Percentiles rank a stretch among this genome's conserved stretches.
phyloP scores from a whole-genome alignment of 495 filamentous ascomycete genomes.

The Penicilliopsis zonata region DNA sequence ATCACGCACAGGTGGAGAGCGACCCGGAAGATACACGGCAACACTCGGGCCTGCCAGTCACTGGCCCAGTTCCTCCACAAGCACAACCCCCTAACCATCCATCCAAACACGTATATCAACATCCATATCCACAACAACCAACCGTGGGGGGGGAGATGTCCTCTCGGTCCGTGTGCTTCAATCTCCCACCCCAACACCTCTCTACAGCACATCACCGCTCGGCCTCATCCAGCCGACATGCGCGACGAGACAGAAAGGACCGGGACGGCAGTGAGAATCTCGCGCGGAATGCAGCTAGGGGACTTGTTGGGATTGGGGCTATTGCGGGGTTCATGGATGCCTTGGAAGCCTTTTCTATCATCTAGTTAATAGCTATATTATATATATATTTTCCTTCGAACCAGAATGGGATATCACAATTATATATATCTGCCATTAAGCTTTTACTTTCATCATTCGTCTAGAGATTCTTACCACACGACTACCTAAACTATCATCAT shows the following conservation, averaged over 20 bases:
- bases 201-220: conserved; percentile 7
- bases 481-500: no score
- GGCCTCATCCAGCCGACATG: conserved; percentile 8
- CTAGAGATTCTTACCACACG: no score
- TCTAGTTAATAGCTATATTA: conserved; percentile 9
- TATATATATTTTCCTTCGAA: not conserved
- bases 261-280: conserved; percentile 13
- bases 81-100: no score
- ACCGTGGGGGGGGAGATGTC: no score
- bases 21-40: conserved; percentile 16
- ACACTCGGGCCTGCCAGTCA: no score
- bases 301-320: conserved; percentile 28
- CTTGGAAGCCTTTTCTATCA: conserved; percentile 23
- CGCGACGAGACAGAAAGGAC: conserved; percentile 13
- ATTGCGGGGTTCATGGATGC: conserved; percentile 34
- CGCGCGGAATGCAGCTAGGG: conserved; percentile 24
- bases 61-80: no score
- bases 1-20: conserved; percentile 27
- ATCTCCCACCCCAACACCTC: not conserved
- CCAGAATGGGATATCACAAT: no score
- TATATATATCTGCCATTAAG: not conserved
- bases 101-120: no score
- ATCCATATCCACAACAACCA: no score
- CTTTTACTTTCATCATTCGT: no score
- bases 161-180: no score